A percentile compares a stretch with the other conserved stretches of the same genome.
These are phyloP conservation scores for Hypoxylon sp. DNA, from an alignment of 2,329 filamentous ascomycete species.

Conservation along the genomic window DNA sequence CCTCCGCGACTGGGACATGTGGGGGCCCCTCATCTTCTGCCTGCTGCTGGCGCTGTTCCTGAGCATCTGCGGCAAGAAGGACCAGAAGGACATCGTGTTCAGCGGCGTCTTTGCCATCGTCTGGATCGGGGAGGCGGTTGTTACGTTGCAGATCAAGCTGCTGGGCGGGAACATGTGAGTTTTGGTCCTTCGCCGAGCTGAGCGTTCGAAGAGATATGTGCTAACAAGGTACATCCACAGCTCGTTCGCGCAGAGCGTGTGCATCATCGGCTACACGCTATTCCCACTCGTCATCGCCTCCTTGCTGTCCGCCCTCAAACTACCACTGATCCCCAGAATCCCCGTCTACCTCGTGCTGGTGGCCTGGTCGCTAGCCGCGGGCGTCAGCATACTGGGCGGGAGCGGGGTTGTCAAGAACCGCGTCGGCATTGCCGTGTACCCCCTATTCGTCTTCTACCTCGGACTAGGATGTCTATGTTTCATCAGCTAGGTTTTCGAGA, in stretches of 20 bases:
- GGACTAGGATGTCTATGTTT: constrained; percentile 95
- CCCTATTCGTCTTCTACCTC: constrained; percentile 94
- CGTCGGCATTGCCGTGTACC: constrained; percentile 93
- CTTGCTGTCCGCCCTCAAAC: constrained; percentile 83
- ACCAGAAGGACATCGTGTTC: constrained; percentile 91
- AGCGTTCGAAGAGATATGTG: constrained; percentile 4
- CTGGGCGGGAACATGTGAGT: constrained; percentile 96
- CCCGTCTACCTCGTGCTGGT: constrained; percentile 91
- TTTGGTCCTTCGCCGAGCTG: not conserved
- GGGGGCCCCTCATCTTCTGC: constrained; percentile 96
- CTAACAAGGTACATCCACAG: constrained; percentile 63
- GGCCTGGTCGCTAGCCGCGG: constrained; percentile 92
- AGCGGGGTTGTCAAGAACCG: constrained; percentile 96
- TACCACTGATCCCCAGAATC: constrained; percentile 85
- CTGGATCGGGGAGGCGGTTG: constrained; percentile 95
- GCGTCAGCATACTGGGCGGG: constrained; percentile 94
- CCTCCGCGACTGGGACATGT: constrained; percentile 96
- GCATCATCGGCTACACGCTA: constrained; percentile 97
- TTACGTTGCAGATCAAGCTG: constrained; percentile 98
- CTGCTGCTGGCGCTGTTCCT: constrained; percentile 88
- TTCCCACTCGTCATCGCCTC: constrained; percentile 96
- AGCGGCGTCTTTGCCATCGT: constrained; percentile 96
- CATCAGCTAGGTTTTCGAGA: constrained; percentile 77
- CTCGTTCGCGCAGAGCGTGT: constrained; percentile 97
- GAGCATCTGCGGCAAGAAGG: constrained; percentile 80